Percentiles rank a stretch among this genome's conserved stretches.
phyloP scores from a whole-genome alignment of 2,329 filamentous ascomycete species.

The Aspergillus melleus region DNA sequence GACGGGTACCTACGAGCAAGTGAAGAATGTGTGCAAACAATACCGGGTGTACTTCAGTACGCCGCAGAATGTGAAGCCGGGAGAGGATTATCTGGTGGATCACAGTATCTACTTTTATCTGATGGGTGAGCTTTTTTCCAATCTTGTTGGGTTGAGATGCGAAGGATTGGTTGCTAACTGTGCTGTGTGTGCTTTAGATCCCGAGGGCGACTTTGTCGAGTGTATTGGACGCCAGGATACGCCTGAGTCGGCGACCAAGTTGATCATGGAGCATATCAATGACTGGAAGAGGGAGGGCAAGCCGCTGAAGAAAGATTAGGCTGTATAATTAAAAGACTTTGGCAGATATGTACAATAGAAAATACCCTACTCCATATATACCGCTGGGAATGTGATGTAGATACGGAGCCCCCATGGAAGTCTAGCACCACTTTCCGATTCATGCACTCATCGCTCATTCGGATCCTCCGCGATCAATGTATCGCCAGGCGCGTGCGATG shows the following conservation, averaged over 20 bases:
- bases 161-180: constrained; percentile 4
- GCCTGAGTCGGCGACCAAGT: constrained; percentile 76
- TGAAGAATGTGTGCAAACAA: constrained; percentile 91
- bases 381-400: not conserved
- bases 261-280: constrained; percentile 84
- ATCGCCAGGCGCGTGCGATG: not conserved
- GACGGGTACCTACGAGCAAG: constrained; percentile 89
- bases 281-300: constrained; percentile 64
- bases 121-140: constrained; percentile 64
- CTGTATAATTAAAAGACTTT: constrained; percentile 10
- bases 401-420: not conserved
- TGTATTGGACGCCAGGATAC: constrained; percentile 93
- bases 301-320: constrained; percentile 50
- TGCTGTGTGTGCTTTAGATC: constrained; percentile 57
- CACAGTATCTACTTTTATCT: constrained; percentile 99
- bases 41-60: constrained; percentile 98
- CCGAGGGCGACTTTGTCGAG: constrained; percentile 96
- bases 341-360: constrained; percentile 23
- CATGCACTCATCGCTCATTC: not conserved
- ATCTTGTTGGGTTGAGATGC: not conserved
- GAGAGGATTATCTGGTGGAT: constrained; percentile 95
- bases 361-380: constrained; percentile 27
- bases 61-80: constrained; percentile 80
- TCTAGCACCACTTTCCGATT: not conserved
- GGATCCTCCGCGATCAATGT: constrained; percentile 6